Conservation (phyloP, 2,329 filamentous ascomycete genomes). For the Penicillium brasilianum region DNA sequence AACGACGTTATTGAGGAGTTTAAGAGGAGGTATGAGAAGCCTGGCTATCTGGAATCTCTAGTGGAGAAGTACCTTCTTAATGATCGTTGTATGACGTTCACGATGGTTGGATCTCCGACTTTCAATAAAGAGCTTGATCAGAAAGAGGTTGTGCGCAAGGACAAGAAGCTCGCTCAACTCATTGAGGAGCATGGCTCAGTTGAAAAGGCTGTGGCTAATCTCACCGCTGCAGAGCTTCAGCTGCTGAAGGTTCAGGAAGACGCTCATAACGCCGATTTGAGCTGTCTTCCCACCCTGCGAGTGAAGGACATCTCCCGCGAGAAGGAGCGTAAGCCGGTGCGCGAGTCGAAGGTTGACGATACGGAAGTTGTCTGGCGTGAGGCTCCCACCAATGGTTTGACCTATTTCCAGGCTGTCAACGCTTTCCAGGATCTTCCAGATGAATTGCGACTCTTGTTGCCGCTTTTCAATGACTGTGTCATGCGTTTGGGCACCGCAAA, state of each 20-base stretch:
- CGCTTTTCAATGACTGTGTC: constrained; percentile 87
- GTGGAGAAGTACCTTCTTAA: constrained; percentile 90
- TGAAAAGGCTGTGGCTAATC: constrained; percentile 70
- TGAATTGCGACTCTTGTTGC: constrained; percentile 81
- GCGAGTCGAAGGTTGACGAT: constrained; percentile 61
- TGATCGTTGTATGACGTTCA: constrained; percentile 86
- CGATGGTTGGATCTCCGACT: constrained; percentile 82
- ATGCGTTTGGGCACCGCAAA: constrained; percentile 90
- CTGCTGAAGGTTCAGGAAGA: constrained; percentile 82
- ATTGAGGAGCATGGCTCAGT: constrained; percentile 71
- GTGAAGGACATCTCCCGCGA: constrained; percentile 85
- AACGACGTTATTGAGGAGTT: constrained; percentile 86
- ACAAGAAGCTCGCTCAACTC: constrained; percentile 72
- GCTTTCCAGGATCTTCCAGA: constrained; percentile 78
- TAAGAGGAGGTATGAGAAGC: constrained; percentile 74
- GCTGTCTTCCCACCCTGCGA: constrained; percentile 84
- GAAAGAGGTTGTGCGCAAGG: constrained; percentile 78
- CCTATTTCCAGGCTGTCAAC: constrained; percentile 92
- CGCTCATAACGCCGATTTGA: constrained; percentile 81
- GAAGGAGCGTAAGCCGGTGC: constrained; percentile 74
- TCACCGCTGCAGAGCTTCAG: constrained; percentile 78
- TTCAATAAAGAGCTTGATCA: constrained; percentile 75
- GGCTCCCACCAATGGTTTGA: constrained; percentile 91
- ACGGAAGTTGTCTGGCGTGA: constrained; percentile 86
- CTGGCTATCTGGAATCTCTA: constrained; percentile 80